These are phyloP conservation scores for Petunia hybrid DNA, from an alignment of 305 asterid genomes.

Conservation along the genomic window DNA sequence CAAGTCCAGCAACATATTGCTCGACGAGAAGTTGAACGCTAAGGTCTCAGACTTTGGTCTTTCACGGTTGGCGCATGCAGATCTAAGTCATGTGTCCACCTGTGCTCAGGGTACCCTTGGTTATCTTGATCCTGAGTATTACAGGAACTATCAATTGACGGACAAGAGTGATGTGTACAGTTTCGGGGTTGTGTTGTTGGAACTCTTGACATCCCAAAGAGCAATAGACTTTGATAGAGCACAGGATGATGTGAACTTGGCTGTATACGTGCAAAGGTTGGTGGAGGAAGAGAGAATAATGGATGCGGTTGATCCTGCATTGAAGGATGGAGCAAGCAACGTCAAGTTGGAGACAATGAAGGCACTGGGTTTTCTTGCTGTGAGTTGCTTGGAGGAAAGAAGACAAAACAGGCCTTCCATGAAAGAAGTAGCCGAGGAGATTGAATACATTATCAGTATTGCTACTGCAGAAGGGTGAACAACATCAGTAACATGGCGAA, in stretches of 20 bases:
- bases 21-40: conserved; percentile 71
- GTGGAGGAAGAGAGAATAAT: conserved; percentile 77
- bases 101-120: conserved; percentile 97
- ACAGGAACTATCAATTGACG: conserved; percentile 81
- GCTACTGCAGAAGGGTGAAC: conserved; percentile 41
- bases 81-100: conserved; percentile 82
- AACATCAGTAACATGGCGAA: neutral
- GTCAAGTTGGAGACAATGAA: conserved; percentile 88
- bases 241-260: conserved; percentile 81
- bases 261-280: conserved; percentile 70
- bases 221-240: conserved; percentile 78
- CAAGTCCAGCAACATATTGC: conserved; percentile 84
- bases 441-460: conserved; percentile 73
- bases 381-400: conserved; percentile 83
- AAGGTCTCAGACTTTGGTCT: conserved; percentile 87
- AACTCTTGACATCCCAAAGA: conserved; percentile 79
- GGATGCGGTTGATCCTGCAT: conserved; percentile 75
- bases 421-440: conserved; percentile 93
- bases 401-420: conserved; percentile 89
- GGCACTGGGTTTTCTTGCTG: conserved; percentile 82
- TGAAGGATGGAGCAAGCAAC: conserved; percentile 65
- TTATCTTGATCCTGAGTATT: conserved; percentile 91
- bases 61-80: conserved; percentile 84
- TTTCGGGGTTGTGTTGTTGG: conserved; percentile 84
- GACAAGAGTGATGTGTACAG: conserved; percentile 95